Evolutionary conservation across 108 stramenopile genomes (phyloP).

Genomic region (Cyclotella choctawhatcheeana): DNA sequence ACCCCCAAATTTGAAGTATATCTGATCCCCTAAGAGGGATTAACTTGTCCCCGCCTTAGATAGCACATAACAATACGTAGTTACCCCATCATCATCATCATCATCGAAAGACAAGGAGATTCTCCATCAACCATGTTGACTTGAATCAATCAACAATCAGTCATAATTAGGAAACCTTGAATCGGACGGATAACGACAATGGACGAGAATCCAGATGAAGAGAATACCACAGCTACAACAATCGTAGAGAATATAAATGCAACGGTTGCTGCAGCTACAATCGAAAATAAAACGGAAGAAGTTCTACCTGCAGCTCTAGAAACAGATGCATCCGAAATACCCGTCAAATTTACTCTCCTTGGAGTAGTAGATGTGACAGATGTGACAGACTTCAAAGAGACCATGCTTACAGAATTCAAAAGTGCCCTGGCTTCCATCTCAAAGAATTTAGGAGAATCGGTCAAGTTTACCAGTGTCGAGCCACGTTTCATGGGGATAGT

Average conservation of each 20-base stretch:
- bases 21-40: too few species aligned
- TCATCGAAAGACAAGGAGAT: too few species aligned
- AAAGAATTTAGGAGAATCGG: not conserved
- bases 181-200: not conserved
- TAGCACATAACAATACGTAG: too few species aligned
- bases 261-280: not conserved
- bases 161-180: too few species aligned
- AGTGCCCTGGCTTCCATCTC: not conserved
- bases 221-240: not conserved
- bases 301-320: not conserved
- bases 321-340: not conserved
- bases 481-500: not conserved
- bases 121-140: too few species aligned
- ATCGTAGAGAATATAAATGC: not conserved
- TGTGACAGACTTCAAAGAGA: not conserved
- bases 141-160: too few species aligned
- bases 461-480: not conserved
- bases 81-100: too few species aligned
- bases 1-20: too few species aligned
- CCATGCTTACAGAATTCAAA: not conserved
- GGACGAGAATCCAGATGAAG: not conserved
- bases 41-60: too few species aligned
- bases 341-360: slow-evolving; percentile 8
- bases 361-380: not conserved
- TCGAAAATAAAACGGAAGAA: not conserved